Evolutionary conservation across 1,139 yeast species (phyloP).

Genomic region (Schwanniomyces etchellsii): DNA sequence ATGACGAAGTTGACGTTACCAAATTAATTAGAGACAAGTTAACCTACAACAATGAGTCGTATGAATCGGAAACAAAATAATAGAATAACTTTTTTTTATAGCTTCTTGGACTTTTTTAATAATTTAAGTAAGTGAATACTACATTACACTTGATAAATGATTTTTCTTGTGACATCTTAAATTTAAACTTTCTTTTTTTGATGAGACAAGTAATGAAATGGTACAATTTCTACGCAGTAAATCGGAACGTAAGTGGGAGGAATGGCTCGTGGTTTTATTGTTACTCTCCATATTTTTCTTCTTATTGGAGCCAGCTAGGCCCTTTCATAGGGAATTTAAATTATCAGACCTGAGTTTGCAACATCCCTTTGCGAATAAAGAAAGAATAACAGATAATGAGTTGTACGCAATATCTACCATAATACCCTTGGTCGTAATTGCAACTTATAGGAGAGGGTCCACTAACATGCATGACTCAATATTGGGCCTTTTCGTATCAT

Average conservation of each 20-base stretch:
- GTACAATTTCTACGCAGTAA: too few relatives aligned
- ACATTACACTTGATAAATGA: too few relatives aligned
- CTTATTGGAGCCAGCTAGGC: constrained; percentile 32
- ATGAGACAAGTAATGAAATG: not conserved
- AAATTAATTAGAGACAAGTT: constrained; percentile 34
- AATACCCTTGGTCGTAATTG: constrained; percentile 16
- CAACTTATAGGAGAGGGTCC: constrained; percentile 3
- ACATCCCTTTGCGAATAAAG: constrained; percentile 41
- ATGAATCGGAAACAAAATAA: constrained; percentile 19
- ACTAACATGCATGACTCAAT: constrained; percentile 37
- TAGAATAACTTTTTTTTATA: constrained; percentile 3
- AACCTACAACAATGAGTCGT: constrained; percentile 23
- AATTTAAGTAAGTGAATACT: not conserved
- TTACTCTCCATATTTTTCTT: constrained; percentile 21
- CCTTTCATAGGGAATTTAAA: constrained; percentile 32
- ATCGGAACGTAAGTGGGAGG: too few relatives aligned
- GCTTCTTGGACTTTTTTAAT: not conserved
- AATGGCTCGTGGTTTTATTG: not conserved
- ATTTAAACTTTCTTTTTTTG: too few relatives aligned
- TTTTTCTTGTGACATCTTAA: too few relatives aligned
- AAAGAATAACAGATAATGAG: constrained; percentile 32
- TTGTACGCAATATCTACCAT: constrained; percentile 20
- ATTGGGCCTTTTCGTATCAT: constrained; percentile 47
- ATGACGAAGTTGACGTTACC: constrained; percentile 63
- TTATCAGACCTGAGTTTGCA: constrained; percentile 31